Conservation (phyloP, 2,329 filamentous ascomycete genomes). For the Aspergillus pseudoviridinutans region DNA sequence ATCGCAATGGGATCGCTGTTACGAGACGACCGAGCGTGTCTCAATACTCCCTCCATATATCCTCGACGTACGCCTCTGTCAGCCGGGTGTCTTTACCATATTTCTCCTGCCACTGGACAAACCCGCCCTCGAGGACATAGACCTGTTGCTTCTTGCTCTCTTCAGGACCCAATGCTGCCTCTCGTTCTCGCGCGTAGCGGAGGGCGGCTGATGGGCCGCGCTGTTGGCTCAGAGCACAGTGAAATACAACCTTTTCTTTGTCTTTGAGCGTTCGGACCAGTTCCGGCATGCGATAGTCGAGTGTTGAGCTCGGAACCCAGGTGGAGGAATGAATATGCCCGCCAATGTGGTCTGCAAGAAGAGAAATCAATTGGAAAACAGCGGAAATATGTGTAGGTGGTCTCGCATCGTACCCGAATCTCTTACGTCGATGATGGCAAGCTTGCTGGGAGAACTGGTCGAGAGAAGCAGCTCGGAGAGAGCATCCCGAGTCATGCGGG, state of each 20-base stretch:
- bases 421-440: conserved; percentile 83
- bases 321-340: conserved; percentile 78
- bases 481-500: conserved; percentile 64
- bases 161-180: conserved; percentile 46
- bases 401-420: conserved; percentile 60
- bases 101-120: conserved; percentile 82
- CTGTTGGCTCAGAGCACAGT: conserved; percentile 89
- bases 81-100: conserved; percentile 71
- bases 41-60: conserved; percentile 68
- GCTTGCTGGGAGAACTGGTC: conserved; percentile 41
- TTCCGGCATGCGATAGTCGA: conserved; percentile 75
- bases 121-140: conserved; percentile 77
- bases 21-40: too few species aligned
- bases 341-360: conserved; percentile 70
- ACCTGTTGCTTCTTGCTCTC: conserved; percentile 61
- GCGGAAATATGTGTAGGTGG: background rate
- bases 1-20: background rate
- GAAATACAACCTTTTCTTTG: conserved; percentile 84
- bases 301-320: conserved; percentile 68
- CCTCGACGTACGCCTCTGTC: conserved; percentile 79
- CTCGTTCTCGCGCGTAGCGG: conserved; percentile 64
- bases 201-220: conserved; percentile 81
- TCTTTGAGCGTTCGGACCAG: conserved; percentile 73
- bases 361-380: background rate
- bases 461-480: conserved; percentile 63